These are phyloP conservation scores for Epichloe sibirici DNA, from an alignment of 2,329 filamentous ascomycete genomes.

Conservation along the genomic window DNA sequence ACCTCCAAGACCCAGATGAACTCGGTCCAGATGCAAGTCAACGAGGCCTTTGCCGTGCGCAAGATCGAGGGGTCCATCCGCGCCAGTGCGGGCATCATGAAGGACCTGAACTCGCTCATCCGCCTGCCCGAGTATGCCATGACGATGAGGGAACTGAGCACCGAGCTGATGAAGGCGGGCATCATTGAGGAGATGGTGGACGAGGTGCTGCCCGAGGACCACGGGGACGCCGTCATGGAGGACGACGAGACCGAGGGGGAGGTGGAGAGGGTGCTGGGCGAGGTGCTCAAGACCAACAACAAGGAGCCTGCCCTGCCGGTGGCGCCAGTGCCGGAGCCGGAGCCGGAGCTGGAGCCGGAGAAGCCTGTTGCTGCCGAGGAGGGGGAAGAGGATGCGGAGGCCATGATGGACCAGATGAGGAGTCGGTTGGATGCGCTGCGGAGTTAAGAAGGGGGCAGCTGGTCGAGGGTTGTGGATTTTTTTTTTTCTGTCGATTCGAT, in stretches of 20 bases:
- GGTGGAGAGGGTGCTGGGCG: slow-evolving; percentile 84
- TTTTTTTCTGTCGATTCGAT: background rate
- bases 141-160: slow-evolving; percentile 79
- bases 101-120: slow-evolving; percentile 81
- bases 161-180: slow-evolving; percentile 85
- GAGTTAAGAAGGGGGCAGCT: slow-evolving; percentile 40
- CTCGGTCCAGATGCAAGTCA: slow-evolving; percentile 94
- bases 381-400: slow-evolving; percentile 75
- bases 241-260: slow-evolving; percentile 67
- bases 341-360: slow-evolving; percentile 41
- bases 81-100: slow-evolving; percentile 86
- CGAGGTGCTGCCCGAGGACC: slow-evolving; percentile 67
- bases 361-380: slow-evolving; percentile 37
- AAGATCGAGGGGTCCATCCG: slow-evolving; percentile 92
- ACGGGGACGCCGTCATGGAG: slow-evolving; percentile 54
- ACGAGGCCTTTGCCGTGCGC: slow-evolving; percentile 86
- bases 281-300: slow-evolving; percentile 74
- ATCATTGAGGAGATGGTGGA: slow-evolving; percentile 97
- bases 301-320: slow-evolving; percentile 47
- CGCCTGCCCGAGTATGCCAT: slow-evolving; percentile 72
- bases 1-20: slow-evolving; percentile 87
- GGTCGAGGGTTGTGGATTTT: background rate
- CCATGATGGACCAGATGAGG: slow-evolving; percentile 88
- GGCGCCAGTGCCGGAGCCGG: slow-evolving; percentile 33
- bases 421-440: slow-evolving; percentile 81